These are phyloP conservation scores for Taxawa tesnikishii DNA, from an alignment of 2,329 filamentous ascomycete genomes.

Conservation along the genomic window DNA sequence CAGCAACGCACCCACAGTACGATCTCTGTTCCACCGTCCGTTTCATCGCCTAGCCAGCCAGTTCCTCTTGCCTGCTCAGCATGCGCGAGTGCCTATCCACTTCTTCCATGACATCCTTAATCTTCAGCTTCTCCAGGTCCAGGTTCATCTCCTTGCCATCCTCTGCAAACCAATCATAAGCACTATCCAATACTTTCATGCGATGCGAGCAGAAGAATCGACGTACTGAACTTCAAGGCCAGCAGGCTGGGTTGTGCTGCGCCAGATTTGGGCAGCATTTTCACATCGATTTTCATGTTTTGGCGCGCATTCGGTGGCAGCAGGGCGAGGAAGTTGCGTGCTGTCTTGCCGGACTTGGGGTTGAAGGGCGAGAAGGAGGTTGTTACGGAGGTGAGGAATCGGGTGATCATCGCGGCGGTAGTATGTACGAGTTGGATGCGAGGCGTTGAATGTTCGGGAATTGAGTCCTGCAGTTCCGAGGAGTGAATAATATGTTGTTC, in stretches of 20 bases:
- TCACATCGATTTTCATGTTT: slow-evolving; percentile 65
- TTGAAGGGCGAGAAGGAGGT: slow-evolving; percentile 92
- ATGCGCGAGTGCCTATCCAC: slow-evolving; percentile 78
- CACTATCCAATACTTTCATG: neutral
- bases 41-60: slow-evolving; percentile 38
- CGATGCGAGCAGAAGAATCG: neutral
- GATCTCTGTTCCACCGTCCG: no score
- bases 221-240: slow-evolving; percentile 73
- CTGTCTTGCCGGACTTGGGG: slow-evolving; percentile 57
- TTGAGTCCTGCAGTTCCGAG: no score
- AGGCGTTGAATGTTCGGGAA: no score
- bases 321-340: slow-evolving; percentile 74
- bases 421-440: no score
- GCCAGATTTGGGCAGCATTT: slow-evolving; percentile 53
- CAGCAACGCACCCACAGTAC: no score
- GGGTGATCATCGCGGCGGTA: slow-evolving; percentile 63
- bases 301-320: slow-evolving; percentile 69
- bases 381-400: slow-evolving; percentile 73
- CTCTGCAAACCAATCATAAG: no score
- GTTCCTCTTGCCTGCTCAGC: slow-evolving; percentile 70
- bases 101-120: slow-evolving; percentile 78
- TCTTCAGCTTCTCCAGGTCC: slow-evolving; percentile 66
- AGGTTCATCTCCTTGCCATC: slow-evolving; percentile 85
- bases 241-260: slow-evolving; percentile 59
- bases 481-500: no score